These are phyloP conservation scores for Debaryomyces singareniensis DNA, from an alignment of 1,139 yeast species.

Conservation along the genomic window DNA sequence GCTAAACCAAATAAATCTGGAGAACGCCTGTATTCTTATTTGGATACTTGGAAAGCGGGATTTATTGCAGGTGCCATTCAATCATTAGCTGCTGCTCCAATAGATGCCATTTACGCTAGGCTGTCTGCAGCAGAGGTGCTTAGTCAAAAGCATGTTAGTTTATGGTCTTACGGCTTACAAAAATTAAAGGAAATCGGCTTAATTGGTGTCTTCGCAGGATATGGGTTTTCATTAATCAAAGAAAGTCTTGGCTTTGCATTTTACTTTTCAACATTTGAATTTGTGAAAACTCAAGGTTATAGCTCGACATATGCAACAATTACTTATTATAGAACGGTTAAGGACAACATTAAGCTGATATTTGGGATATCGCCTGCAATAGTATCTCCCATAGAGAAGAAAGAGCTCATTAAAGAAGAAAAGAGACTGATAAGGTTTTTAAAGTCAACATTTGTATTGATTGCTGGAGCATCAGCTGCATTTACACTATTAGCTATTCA, in stretches of 20 bases:
- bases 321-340: constrained; percentile 43
- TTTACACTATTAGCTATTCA: constrained; percentile 69
- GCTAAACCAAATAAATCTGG: constrained; percentile 4
- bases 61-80: constrained; percentile 81
- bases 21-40: constrained; percentile 18
- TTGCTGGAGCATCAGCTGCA: constrained; percentile 92
- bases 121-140: constrained; percentile 71
- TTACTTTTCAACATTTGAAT: constrained; percentile 80
- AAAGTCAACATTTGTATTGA: constrained; percentile 63
- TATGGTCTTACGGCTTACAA: constrained; percentile 70
- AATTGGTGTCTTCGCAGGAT: constrained; percentile 87
- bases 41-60: constrained; percentile 75
- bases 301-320: constrained; percentile 53
- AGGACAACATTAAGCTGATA: constrained; percentile 15
- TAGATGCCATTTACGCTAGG: constrained; percentile 84
- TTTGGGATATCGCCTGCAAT: constrained; percentile 10
- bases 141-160: constrained; percentile 58
- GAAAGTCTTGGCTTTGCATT: constrained; percentile 84
- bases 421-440: constrained; percentile 44
- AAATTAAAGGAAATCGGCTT: constrained; percentile 72
- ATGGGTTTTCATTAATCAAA: constrained; percentile 65
- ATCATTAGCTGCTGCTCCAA: constrained; percentile 89
- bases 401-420: constrained; percentile 16
- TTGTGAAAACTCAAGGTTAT: constrained; percentile 66
- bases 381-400: constrained; percentile 16